Evolutionary conservation across 495 filamentous ascomycete species (phyloP).

Genomic region (Aspergillus taichungensis): DNA sequence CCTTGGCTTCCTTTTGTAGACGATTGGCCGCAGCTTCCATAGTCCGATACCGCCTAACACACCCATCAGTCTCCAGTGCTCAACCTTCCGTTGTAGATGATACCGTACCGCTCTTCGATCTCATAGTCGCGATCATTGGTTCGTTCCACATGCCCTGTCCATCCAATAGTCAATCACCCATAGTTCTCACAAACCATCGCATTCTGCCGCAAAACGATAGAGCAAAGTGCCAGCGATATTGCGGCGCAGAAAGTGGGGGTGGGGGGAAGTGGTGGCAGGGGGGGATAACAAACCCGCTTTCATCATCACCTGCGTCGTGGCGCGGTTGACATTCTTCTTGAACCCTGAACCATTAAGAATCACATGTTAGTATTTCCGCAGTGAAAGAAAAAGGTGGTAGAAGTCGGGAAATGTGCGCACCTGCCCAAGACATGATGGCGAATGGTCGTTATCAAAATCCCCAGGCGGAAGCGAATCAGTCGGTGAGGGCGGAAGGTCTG

Average conservation of each 20-base stretch:
- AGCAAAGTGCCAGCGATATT: not conserved
- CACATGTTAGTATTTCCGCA: constrained; percentile 1
- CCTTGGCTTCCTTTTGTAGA: constrained; percentile 94
- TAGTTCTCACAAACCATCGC: no score
- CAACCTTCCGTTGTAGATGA: not conserved
- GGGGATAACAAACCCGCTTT: constrained; percentile 63
- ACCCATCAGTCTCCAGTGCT: constrained; percentile 8
- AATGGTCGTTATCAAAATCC: constrained; percentile 5
- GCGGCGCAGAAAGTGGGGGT: constrained; percentile 1
- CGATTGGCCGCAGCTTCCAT: constrained; percentile 91
- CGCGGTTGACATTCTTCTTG: constrained; percentile 98
- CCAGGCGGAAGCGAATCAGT: not conserved
- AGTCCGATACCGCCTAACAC: constrained; percentile 72
- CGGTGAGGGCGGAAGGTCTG: not conserved
- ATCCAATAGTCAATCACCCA: not conserved
- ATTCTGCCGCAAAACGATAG: no score
- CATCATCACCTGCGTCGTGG: constrained; percentile 99
- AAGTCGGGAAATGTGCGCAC: constrained; percentile 24
- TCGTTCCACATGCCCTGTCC: constrained; percentile 83
- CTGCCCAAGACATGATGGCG: constrained; percentile 56
- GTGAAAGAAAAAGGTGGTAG: not conserved
- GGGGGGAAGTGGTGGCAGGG: constrained; percentile 5
- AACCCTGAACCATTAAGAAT: constrained; percentile 53
- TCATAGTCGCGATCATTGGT: constrained; percentile 98
- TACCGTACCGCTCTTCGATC: constrained; percentile 78